A percentile compares a stretch with the other conserved stretches of the same genome.
Conservation (phyloP, 225 moss, liverwort and hornwort genomes). For the Pseudoscleropodium purum region DNA sequence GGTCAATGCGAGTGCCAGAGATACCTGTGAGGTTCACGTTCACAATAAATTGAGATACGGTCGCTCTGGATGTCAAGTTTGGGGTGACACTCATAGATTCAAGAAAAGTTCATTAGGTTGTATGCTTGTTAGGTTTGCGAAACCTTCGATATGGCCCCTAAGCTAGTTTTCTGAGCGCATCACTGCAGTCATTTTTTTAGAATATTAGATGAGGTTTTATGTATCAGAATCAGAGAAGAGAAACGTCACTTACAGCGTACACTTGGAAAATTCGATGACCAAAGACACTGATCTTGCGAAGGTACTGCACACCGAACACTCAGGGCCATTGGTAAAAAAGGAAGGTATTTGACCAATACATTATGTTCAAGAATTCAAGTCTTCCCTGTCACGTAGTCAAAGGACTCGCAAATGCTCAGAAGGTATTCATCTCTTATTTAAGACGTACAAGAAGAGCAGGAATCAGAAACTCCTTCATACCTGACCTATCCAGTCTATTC, state of each 20-base stretch:
- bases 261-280: slow-evolving; percentile 91
- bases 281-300: slow-evolving; percentile 67
- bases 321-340: not conserved
- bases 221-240: not conserved
- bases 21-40: slow-evolving; percentile 38
- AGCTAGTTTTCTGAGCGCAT: not conserved
- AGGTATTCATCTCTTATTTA: not conserved
- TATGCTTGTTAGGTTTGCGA: not conserved
- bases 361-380: not conserved
- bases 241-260: slow-evolving; percentile 62
- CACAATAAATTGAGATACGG: not conserved
- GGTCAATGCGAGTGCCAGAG: slow-evolving; percentile 67
- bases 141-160: not conserved
- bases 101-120: not conserved
- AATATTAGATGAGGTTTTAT: not conserved
- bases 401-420: not conserved
- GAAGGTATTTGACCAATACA: not conserved
- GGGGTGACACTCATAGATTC: not conserved
- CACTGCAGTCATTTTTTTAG: not conserved
- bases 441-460: not conserved
- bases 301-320: slow-evolving; percentile 58
- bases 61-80: not conserved
- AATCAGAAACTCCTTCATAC: not conserved
- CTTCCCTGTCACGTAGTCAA: not conserved
- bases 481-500: not conserved